These are phyloP conservation scores for Ceratocystis alfenasii DNA, from an alignment of 2,329 filamentous ascomycete species.

Conservation along the genomic window DNA sequence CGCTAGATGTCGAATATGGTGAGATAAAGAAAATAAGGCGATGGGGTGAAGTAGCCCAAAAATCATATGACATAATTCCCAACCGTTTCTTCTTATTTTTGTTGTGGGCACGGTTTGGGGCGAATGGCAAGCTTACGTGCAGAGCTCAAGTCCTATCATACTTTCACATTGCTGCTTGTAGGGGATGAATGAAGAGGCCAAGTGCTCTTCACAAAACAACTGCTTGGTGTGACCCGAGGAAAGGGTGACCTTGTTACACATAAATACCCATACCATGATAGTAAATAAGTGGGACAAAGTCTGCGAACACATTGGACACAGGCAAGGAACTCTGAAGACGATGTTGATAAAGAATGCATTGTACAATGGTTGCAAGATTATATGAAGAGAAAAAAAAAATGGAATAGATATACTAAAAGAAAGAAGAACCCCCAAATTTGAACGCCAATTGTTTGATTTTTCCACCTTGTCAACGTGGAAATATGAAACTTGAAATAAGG, in stretches of 20 bases:
- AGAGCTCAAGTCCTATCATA: too few species aligned
- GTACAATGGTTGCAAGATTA: neutral
- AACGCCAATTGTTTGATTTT: conserved; percentile 9
- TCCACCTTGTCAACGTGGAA: conserved; percentile 2
- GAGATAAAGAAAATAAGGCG: neutral
- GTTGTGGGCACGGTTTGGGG: neutral
- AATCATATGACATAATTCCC: neutral
- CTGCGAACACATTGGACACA: neutral
- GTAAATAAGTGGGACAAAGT: neutral
- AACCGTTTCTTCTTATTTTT: neutral
- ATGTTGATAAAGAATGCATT: neutral
- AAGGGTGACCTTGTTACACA: neutral
- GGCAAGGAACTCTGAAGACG: too few species aligned
- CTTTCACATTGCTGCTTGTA: too few species aligned
- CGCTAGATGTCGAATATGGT: neutral
- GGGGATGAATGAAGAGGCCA: too few species aligned
- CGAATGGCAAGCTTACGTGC: too few species aligned
- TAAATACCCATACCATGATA: neutral
- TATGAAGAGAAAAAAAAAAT: neutral
- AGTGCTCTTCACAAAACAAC: neutral
- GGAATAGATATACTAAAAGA: conserved; percentile 5
- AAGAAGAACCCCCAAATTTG: neutral
- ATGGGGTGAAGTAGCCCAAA: neutral
- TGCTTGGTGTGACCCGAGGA: neutral
- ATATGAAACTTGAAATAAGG: conserved; percentile 8